Evolutionary conservation across 1,139 yeast species (phyloP), one percentile per base, ranked within the genome.

Genomic region (Kodamaea plutei): DNA sequence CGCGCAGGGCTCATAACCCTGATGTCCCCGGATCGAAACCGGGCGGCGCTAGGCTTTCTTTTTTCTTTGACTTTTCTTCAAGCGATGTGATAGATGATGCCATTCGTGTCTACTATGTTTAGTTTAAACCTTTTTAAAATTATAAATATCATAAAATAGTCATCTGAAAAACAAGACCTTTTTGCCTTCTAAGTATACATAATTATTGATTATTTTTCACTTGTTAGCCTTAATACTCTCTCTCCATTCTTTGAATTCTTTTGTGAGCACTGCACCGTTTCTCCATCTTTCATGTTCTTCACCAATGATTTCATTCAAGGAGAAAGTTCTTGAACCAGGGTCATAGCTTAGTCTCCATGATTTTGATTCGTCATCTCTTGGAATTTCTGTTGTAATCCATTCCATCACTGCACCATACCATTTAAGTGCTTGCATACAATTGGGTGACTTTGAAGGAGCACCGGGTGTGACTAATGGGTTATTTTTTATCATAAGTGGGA

Each of bases 1-100:
- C 95, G 95, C 93, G 94, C 94, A 82, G 94, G 93, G 93, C 93
- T 83, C 93, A 85, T 87, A 87, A 87, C 96, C 95, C 95, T 84
- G 95, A 85, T 82, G 95, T 84, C 95, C 93, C 79, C 72, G 93
- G 95, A 87, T 87, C 96, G 95, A 87, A 84, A 87, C 96, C 88
- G 72, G 79, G 93, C 91, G 84, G 84, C 93, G 95, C 95, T 85
- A 84, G n/a, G 20, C 19, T 17, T 17, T 6, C 28, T 36, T 29
- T 25, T 23, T 30, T 31, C 31, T 30, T 6, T n/a, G n/a, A n/a
- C n/a, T 18, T 18, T 11, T 20, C 6, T 20, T 20, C 23, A 20
- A 10, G 9, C 9, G 9, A 18, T 8, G 9, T 18, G 7, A 18
- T 18, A n/a, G n/a, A n/a, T n/a, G n/a, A n/a, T n/a, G n/a, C n/a